Conservation (phyloP, 2,329 filamentous ascomycete genomes). For the Penicillium decumbens region DNA sequence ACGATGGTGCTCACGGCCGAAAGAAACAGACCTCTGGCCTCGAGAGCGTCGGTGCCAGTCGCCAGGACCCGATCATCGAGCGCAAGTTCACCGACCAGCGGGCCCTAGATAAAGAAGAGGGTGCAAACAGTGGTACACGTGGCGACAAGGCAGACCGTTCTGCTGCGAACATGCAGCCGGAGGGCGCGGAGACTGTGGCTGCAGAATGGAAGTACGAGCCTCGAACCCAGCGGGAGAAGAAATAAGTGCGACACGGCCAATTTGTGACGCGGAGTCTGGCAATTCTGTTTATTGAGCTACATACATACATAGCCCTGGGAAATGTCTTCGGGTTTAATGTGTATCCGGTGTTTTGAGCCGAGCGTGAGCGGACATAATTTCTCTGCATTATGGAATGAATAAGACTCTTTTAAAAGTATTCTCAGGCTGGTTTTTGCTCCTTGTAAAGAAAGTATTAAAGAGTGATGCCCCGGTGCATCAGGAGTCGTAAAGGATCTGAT, state of each 20-base stretch:
- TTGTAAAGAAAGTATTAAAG: background rate
- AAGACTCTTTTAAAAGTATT: background rate
- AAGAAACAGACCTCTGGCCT: slow-evolving; percentile 43
- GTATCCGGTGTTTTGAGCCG: background rate
- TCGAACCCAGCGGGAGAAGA: slow-evolving; percentile 21
- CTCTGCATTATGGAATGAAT: background rate
- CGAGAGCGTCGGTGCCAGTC: slow-evolving; percentile 41
- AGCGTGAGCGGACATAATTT: background rate
- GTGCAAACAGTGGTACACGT: slow-evolving; percentile 14
- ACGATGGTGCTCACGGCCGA: slow-evolving; percentile 43
- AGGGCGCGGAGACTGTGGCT: slow-evolving; percentile 28
- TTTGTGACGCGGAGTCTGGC: background rate
- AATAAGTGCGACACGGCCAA: background rate
- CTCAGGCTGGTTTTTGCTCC: background rate
- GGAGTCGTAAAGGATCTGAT: no score
- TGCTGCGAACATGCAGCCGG: slow-evolving; percentile 28
- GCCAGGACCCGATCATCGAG: slow-evolving; percentile 20
- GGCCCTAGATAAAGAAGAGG: slow-evolving; percentile 28
- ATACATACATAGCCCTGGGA: no score
- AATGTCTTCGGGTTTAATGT: background rate
- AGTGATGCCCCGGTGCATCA: no score
- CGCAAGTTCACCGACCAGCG: slow-evolving; percentile 25
- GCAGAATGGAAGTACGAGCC: slow-evolving; percentile 28
- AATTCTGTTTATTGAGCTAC: slow-evolving; percentile 1
- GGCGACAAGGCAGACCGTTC: slow-evolving; percentile 29